Evolutionary conservation across 805 yeast genomes (phyloP).

Genomic region (Candida lessepsii): DNA sequence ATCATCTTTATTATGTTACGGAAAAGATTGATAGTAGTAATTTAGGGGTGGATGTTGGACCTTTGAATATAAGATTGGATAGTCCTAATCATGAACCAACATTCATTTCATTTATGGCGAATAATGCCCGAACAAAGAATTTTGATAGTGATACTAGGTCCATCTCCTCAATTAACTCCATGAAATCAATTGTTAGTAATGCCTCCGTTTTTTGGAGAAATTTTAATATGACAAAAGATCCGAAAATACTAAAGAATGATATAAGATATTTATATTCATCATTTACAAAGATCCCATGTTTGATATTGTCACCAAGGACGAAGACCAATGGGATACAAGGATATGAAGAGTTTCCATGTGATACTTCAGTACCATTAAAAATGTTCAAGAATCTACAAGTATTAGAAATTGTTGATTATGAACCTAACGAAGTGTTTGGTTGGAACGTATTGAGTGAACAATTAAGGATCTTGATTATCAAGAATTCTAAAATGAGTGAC

Average conservation of each 20-base stretch:
- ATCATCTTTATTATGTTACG: constrained; percentile 60
- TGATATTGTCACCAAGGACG: constrained; percentile 57
- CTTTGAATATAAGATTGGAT: constrained; percentile 58
- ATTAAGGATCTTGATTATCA: constrained; percentile 52
- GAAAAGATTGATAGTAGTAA: constrained; percentile 53
- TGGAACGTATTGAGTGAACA: constrained; percentile 59
- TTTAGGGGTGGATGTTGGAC: constrained; percentile 55
- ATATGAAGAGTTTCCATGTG: constrained; percentile 71
- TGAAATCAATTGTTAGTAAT: constrained; percentile 48
- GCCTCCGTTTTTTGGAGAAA: constrained; percentile 43
- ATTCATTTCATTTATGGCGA: constrained; percentile 57
- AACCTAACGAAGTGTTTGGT: constrained; percentile 64
- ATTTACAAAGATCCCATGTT: constrained; percentile 64
- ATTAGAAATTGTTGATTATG: constrained; percentile 57
- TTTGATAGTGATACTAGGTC: constrained; percentile 47
- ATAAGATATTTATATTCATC: constrained; percentile 58
- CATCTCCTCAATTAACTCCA: constrained; percentile 57
- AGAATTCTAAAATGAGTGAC: constrained; percentile 49
- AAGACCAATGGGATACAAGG: constrained; percentile 57
- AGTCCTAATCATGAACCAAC: constrained; percentile 54
- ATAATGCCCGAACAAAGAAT: constrained; percentile 47
- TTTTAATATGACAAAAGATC: constrained; percentile 34
- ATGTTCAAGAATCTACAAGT: constrained; percentile 63
- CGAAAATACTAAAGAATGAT: constrained; percentile 48
- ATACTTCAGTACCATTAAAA: constrained; percentile 62